Conservation (phyloP, 306 rosid genomes). For the Alnus rubra region DNA sequence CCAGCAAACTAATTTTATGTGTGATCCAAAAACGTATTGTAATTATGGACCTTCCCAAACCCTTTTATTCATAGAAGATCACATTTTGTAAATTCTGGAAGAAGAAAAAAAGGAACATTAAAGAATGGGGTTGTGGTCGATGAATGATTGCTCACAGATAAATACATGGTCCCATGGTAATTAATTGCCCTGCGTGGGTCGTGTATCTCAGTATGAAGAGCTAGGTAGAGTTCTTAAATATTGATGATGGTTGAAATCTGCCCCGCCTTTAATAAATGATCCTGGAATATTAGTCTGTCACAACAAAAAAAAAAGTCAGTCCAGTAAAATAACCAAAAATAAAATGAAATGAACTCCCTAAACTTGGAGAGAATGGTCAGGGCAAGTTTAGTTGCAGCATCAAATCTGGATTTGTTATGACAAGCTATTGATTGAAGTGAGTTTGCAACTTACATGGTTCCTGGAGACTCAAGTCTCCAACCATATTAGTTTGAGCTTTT, state of each 20-base stretch:
- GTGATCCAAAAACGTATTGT: not conserved
- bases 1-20: not conserved
- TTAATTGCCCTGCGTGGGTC: not conserved
- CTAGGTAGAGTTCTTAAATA: not conserved
- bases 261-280: too few species aligned
- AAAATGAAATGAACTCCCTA: too few species aligned
- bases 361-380: not conserved
- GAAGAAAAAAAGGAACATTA: not conserved
- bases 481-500: not conserved
- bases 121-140: not conserved
- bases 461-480: not conserved
- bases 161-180: not conserved
- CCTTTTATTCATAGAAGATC: not conserved
- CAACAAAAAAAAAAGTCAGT: too few species aligned
- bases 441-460: not conserved
- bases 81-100: not conserved
- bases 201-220: not conserved
- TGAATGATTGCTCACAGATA: not conserved
- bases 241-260: too few species aligned
- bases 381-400: not conserved
- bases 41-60: not conserved
- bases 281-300: too few species aligned
- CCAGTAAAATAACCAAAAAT: too few species aligned
- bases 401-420: not conserved
- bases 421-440: not conserved